Conservation (phyloP, 2,329 filamentous ascomycete genomes). For the Colletotrichum sp. region DNA sequence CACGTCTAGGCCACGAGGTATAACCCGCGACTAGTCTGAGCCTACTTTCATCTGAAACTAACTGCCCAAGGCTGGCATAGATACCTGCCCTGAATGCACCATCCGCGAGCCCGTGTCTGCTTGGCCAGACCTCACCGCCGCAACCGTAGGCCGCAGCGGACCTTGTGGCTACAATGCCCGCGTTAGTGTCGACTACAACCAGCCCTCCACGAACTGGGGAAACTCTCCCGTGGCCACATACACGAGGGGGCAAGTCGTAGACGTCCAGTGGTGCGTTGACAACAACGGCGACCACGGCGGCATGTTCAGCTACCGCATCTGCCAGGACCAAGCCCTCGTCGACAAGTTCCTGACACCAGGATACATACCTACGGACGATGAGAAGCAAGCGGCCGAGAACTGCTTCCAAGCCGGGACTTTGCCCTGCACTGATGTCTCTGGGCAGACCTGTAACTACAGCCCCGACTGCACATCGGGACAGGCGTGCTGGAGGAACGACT, state of each 20-base stretch:
- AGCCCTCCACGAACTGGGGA: conserved; percentile 49
- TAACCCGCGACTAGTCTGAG: background rate
- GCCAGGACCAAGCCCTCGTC: conserved; percentile 54
- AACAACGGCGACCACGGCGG: conserved; percentile 62
- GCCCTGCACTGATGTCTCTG: conserved; percentile 53
- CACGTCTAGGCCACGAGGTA: conserved; percentile 48
- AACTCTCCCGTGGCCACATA: conserved; percentile 47
- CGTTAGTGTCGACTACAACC: conserved; percentile 58
- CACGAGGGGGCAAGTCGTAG: conserved; percentile 47
- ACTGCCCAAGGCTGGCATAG: conserved; percentile 45
- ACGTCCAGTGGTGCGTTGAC: conserved; percentile 61
- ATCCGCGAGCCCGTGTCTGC: conserved; percentile 57
- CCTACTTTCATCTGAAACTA: background rate
- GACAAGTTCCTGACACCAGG: conserved; percentile 52
- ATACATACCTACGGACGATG: conserved; percentile 53
- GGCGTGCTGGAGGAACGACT: conserved; percentile 54
- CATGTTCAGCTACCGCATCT: conserved; percentile 62
- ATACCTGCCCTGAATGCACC: conserved; percentile 59
- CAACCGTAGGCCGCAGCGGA: conserved; percentile 51
- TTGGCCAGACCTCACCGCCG: conserved; percentile 53
- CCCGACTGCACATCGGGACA: conserved; percentile 50
- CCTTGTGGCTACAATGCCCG: conserved; percentile 60
- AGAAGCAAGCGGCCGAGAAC: conserved; percentile 58
- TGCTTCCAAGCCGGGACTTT: conserved; percentile 55
- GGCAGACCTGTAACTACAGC: conserved; percentile 53